Evolutionary conservation across 352 stramenopile genomes (phyloP), one percentile per base, ranked within the genome.

Genomic region (Globisporangium lucens): DNA sequence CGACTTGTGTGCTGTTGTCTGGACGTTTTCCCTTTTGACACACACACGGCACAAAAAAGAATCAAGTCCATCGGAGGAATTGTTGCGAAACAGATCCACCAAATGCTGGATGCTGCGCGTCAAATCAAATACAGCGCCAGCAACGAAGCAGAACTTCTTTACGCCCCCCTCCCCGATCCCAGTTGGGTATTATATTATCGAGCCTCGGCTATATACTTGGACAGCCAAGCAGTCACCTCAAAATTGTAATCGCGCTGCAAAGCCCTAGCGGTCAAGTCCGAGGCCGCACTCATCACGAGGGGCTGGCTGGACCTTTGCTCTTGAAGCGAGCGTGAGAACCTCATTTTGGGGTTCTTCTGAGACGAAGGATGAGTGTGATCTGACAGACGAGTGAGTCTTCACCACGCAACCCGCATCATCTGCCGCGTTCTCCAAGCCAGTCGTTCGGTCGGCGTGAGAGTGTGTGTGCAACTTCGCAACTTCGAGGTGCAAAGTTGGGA

Each of bases 401-500:
- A 43, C 33, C 9, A 62, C 33, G 33, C 56, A 13, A 36, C 9
- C 30, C 41, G 30, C 56, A 61, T 61, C 56, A 47, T 49, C 56
- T 47, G 30, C 20, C 13, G 15, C 56, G 10, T 47, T 30, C 24
- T 1, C 12, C 24, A 3, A 57, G 24, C 53, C 53, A 59, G 30
- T 43, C 29, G 53, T 27, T 59, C 29, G 29, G 4, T 41, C 15
- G 17, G 6, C 6, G 22, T 5, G 52, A 36, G 53, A 58, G 53
- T 41, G 55, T 60, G 30, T 60, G 55, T 46, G 55, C 27, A 58
- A 24, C 52, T 58, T 58, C 35, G 27, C 27, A 35, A 33, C 55
- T 60, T 60, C 29, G 53, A 59, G 15, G 29, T 59, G 55, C 7
- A 12, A 12, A 15, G 6, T 13, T 22, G 1, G 13, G 41, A 3